Base-by-base conservation (phyloP, 768 basidiomycete species). In the Podaxis mareebaensis region DNA sequence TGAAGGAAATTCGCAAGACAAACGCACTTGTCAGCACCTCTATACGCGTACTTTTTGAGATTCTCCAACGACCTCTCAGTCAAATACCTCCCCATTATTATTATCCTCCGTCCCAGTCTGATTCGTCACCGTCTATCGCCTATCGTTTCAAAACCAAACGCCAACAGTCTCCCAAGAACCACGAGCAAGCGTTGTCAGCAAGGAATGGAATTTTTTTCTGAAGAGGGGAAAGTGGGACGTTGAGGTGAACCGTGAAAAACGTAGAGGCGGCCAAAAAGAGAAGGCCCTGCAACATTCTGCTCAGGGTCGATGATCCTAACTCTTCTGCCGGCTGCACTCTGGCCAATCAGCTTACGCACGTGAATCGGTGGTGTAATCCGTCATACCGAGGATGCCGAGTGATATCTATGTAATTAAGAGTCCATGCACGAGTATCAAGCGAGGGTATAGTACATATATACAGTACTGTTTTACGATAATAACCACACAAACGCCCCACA, bases 31-130 rank as follows among this genome's bases (percentile, higher is more conserved):
- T 95, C 93, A 12, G 92, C 84, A 22, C 86, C 88, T 68, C 87
- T 91, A 72, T 95, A 95, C 60, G 86, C 77, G 73, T 95, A 95
- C 66, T 85, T 85, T 69, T 85, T 85, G 48, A 95, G 80, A 58
- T 92, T 91, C 66, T 84, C 82, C 24, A 94, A 83, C n/a, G 61
- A 62, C 33, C 36, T 56, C 8, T 62, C 44, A 11, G 61, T 39
- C 20, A 62, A 26, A 55, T 48, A 62, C 46, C 54, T 38, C 33
- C 53, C 46, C 61, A 61, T 62, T 13, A 24, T 39, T 26, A 30
- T 24, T 8, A 46, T 20, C 49, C 49, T 24, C 24, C 49, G 10
- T 20, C 3, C 22, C 20, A 24, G 10, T 17, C n/a, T 17, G 10
- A n/a, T 10, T 12, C 22, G 20, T 11, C 22, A 20, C 48, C 1